phyloP scores from a whole-genome alignment of 1,139 yeast species.

The Meyerozyma athensensis region DNA sequence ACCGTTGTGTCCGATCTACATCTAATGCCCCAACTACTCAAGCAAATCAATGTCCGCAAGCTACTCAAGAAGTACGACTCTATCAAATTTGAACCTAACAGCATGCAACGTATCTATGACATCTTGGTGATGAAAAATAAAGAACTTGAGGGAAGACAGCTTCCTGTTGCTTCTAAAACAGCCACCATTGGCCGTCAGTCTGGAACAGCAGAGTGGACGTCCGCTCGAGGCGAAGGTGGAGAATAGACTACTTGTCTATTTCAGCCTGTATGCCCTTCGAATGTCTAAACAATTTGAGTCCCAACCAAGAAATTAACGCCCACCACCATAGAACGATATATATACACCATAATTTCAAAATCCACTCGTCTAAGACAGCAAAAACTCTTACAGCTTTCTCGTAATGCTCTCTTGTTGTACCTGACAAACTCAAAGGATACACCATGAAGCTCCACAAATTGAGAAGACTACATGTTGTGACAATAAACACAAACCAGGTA shows the following conservation, averaged over 20 bases:
- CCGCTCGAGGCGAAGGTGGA: slow-evolving; percentile 74
- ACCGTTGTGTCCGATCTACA: slow-evolving; percentile 33
- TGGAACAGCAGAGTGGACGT: slow-evolving; percentile 74
- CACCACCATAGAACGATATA: slow-evolving; percentile 71
- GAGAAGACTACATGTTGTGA: slow-evolving; percentile 41
- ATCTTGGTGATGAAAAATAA: slow-evolving; percentile 9
- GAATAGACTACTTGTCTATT: slow-evolving; percentile 7
- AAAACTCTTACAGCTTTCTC: slow-evolving; percentile 11
- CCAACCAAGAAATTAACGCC: slow-evolving; percentile 73
- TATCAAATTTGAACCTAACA: slow-evolving; percentile 10
- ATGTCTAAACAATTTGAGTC: slow-evolving; percentile 71
- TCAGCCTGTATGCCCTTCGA: slow-evolving; percentile 48
- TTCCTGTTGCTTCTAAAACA: slow-evolving; percentile 7
- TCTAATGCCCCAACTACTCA: slow-evolving; percentile 34
- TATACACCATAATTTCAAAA: slow-evolving; percentile 47
- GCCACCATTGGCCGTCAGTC: slow-evolving; percentile 54
- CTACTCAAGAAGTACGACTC: slow-evolving; percentile 24
- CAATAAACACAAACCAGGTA: slow-evolving; percentile 38
- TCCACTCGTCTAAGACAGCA: slow-evolving; percentile 38
- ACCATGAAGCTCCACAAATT: slow-evolving; percentile 42
- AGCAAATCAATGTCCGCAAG: slow-evolving; percentile 30
- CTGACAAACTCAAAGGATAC: slow-evolving; percentile 20
- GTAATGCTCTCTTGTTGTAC: slow-evolving; percentile 13
- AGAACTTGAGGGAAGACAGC: slow-evolving; percentile 6
- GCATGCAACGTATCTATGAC: slow-evolving; percentile 7